Percentiles rank a stretch among this genome's conserved stretches.
These are phyloP conservation scores for Ceratopteris richardii DNA, from an alignment of 75 land plant genomes.

Conservation along the genomic window DNA sequence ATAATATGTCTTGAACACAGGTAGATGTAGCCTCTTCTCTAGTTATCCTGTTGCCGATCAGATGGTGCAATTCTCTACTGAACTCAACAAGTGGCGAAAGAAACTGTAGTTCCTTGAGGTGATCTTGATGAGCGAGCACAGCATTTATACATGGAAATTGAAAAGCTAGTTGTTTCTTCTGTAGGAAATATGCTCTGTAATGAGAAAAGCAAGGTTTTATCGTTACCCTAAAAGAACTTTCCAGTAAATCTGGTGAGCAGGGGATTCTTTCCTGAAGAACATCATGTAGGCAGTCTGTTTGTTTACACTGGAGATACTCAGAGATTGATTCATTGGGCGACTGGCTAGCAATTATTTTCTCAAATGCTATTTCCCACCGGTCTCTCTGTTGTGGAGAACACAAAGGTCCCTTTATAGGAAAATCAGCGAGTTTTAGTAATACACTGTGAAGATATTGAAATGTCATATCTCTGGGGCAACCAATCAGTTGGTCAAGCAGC, in stretches of 20 bases:
- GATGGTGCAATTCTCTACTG: slow-evolving; percentile 8
- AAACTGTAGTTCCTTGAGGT: slow-evolving; percentile 3
- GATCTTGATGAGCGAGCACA: slow-evolving; percentile 12
- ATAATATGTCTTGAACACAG: slow-evolving; percentile 9
- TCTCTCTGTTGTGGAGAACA: slow-evolving; percentile 1
- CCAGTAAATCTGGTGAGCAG: slow-evolving; percentile 7
- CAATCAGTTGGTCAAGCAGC: slow-evolving; percentile 14
- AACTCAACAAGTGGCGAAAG: slow-evolving; percentile 9
- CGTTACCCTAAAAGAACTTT: slow-evolving; percentile 14
- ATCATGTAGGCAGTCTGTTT: slow-evolving; percentile 6
- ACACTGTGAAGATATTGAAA: slow-evolving; percentile 7
- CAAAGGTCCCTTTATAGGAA: background rate
- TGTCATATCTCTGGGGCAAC: slow-evolving; percentile 16
- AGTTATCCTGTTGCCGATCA: slow-evolving; percentile 10
- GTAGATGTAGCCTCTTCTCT: slow-evolving; percentile 15
- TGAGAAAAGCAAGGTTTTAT: slow-evolving; percentile 6
- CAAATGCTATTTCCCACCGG: slow-evolving; percentile 17
- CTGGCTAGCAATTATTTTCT: slow-evolving; percentile 8
- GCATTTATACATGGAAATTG: slow-evolving; percentile 7
- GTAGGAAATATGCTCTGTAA: slow-evolving; percentile 11
- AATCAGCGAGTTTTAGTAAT: slow-evolving; percentile 1
- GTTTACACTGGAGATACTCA: slow-evolving; percentile 6
- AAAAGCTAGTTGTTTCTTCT: background rate
- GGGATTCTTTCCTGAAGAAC: slow-evolving; percentile 14
- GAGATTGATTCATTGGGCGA: slow-evolving; percentile 4